These are phyloP conservation scores for Biscogniauxia marginata DNA, from an alignment of 2,329 filamentous ascomycete genomes.

Conservation along the genomic window DNA sequence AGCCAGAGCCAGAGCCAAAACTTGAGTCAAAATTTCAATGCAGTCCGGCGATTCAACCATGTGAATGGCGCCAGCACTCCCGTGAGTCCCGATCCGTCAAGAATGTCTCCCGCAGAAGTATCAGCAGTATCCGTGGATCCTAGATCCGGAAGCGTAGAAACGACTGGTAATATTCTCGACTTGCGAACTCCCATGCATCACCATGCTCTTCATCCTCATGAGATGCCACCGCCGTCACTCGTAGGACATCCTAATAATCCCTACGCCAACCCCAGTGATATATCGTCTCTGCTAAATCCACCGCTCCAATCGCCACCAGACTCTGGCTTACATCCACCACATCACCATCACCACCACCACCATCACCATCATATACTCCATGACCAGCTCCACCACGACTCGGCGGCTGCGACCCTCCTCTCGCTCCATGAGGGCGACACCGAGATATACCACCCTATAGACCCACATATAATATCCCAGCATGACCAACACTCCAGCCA, in stretches of 20 bases:
- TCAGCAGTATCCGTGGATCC: slow-evolving; percentile 2
- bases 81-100: slow-evolving; percentile 12
- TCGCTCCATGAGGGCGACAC: slow-evolving; percentile 30
- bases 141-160: slow-evolving; percentile 19
- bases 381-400: slow-evolving; percentile 24
- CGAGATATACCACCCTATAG: slow-evolving; percentile 53
- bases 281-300: slow-evolving; percentile 44
- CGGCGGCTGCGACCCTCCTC: slow-evolving; percentile 24
- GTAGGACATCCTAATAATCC: slow-evolving; percentile 31
- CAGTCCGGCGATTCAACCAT: slow-evolving; percentile 17
- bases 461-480: slow-evolving; percentile 60
- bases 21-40: slow-evolving; percentile 17
- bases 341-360: slow-evolving; percentile 9
- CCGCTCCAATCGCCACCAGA: slow-evolving; percentile 17
- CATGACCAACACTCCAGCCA: slow-evolving; percentile 38
- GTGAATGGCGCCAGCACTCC: slow-evolving; percentile 16
- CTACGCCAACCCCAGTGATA: slow-evolving; percentile 49
- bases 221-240: slow-evolving; percentile 27
- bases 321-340: slow-evolving; percentile 27
- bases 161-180: slow-evolving; percentile 24
- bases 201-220: slow-evolving; percentile 14
- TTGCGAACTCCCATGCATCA: slow-evolving; percentile 18
- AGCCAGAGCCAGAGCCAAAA: slow-evolving; percentile 9
- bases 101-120: slow-evolving; percentile 15
- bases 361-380: slow-evolving; percentile 36